Evolutionary conservation across 768 basidiomycete genomes (phyloP).

Genomic region (Russula dissimulans): DNA sequence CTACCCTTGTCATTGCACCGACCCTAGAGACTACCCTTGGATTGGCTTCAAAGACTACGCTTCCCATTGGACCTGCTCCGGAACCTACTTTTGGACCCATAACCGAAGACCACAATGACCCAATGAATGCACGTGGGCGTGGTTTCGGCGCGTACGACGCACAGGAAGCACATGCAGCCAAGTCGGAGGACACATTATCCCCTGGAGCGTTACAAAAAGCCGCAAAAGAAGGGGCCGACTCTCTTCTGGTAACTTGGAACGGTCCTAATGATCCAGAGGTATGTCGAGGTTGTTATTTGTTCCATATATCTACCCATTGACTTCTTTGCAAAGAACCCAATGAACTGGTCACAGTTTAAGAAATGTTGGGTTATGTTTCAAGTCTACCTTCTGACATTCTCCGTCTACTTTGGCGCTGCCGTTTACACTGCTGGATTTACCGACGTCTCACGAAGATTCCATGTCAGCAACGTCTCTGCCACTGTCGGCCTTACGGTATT

Average conservation of each 20-base stretch:
- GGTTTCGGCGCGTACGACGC: neutral
- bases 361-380: slow-evolving; percentile 26
- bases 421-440: slow-evolving; percentile 27
- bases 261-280: slow-evolving; percentile 19
- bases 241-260: slow-evolving; percentile 24
- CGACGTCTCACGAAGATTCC: slow-evolving; percentile 22
- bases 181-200: neutral
- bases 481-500: slow-evolving; percentile 27
- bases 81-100: neutral
- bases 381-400: slow-evolving; percentile 28
- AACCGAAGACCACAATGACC: slow-evolving; percentile 1
- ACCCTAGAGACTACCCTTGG: no score
- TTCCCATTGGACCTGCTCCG: neutral
- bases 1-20: no score
- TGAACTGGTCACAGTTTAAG: slow-evolving; percentile 27
- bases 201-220: neutral
- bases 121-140: neutral
- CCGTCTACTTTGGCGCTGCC: slow-evolving; percentile 29
- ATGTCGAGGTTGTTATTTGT: neutral
- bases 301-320: neutral
- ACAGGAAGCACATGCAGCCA: neutral
- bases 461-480: slow-evolving; percentile 24
- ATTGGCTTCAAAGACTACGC: no score
- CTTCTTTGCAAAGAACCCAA: neutral
- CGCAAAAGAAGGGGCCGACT: slow-evolving; percentile 8